A percentile compares a stretch with the other conserved stretches of the same genome.
Evolutionary conservation across 73 alveolate genomes (phyloP).

Genomic region (Halteria grandinella): DNA sequence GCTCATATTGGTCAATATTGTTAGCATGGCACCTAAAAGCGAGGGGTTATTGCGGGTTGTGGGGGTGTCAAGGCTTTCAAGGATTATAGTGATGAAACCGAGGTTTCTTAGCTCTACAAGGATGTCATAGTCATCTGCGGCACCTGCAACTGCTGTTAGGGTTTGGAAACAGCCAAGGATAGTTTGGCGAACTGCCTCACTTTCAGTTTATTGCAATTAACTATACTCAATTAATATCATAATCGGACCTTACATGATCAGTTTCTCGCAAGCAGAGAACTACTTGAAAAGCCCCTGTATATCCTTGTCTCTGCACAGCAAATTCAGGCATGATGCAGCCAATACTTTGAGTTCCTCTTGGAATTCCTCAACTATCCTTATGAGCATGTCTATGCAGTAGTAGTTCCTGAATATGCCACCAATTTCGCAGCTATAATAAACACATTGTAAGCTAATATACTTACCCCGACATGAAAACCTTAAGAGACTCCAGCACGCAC

Average conservation of each 20-base stretch:
- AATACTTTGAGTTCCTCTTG: constrained; percentile 59
- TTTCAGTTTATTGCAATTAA: constrained; percentile 2
- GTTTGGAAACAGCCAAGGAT: constrained; percentile 61
- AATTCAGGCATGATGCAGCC: constrained; percentile 49
- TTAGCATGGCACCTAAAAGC: constrained; percentile 55
- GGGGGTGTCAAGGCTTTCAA: constrained; percentile 55
- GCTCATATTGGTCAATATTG: constrained; percentile 62
- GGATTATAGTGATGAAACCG: constrained; percentile 42
- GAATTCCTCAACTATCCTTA: constrained; percentile 60
- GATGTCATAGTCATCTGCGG: constrained; percentile 60
- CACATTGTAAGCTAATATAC: not conserved
- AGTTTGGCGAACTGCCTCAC: constrained; percentile 55
- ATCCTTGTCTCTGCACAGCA: constrained; percentile 52
- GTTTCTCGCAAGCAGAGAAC: constrained; percentile 32
- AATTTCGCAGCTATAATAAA: constrained; percentile 1
- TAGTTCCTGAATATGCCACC: constrained; percentile 43
- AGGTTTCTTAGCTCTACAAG: constrained; percentile 62
- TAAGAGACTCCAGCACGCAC: constrained; percentile 59
- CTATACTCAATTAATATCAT: not conserved
- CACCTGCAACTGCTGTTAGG: constrained; percentile 11
- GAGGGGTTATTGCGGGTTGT: no score
- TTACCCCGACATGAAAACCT: constrained; percentile 50
- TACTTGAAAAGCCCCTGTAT: constrained; percentile 28
- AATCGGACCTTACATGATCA: constrained; percentile 41
- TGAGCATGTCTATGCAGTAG: constrained; percentile 42